Evolutionary conservation across 1,284 basidiomycete species (phyloP).

Genomic region (Schizophyllum amplum): DNA sequence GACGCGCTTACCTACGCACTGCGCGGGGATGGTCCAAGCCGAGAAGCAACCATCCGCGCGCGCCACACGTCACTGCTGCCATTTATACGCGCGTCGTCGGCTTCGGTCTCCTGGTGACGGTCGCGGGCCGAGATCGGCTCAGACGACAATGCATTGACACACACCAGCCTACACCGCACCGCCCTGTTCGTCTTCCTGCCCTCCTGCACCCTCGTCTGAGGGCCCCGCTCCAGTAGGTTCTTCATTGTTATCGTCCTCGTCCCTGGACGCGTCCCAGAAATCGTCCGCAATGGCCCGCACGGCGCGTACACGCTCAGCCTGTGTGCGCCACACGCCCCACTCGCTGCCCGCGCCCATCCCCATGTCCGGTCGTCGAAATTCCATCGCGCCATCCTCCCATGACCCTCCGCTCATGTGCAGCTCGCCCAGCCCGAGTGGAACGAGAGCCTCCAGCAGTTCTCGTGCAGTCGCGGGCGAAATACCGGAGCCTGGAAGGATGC

Average conservation of each 20-base stretch:
- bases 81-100: too few species aligned
- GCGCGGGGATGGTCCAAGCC: too few species aligned
- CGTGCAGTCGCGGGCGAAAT: constrained; percentile 49
- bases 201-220: background rate
- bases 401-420: constrained; percentile 65
- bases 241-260: background rate
- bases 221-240: background rate
- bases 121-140: too few species aligned
- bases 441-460: constrained; percentile 37
- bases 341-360: constrained; percentile 59
- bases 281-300: constrained; percentile 42
- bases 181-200: too few species aligned
- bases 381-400: constrained; percentile 49
- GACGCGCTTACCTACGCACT: too few species aligned
- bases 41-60: too few species aligned
- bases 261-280: constrained; percentile 10
- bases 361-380: constrained; percentile 47
- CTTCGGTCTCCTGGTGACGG: too few species aligned
- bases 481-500: constrained; percentile 67
- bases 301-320: constrained; percentile 38
- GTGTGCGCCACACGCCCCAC: constrained; percentile 62
- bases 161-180: too few species aligned
- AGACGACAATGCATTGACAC: too few species aligned
- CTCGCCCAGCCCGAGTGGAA: constrained; percentile 50
- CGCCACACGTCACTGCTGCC: too few species aligned